Conservation (phyloP, 176 grass and related monocot species). For the Ensete ventricosum region DNA sequence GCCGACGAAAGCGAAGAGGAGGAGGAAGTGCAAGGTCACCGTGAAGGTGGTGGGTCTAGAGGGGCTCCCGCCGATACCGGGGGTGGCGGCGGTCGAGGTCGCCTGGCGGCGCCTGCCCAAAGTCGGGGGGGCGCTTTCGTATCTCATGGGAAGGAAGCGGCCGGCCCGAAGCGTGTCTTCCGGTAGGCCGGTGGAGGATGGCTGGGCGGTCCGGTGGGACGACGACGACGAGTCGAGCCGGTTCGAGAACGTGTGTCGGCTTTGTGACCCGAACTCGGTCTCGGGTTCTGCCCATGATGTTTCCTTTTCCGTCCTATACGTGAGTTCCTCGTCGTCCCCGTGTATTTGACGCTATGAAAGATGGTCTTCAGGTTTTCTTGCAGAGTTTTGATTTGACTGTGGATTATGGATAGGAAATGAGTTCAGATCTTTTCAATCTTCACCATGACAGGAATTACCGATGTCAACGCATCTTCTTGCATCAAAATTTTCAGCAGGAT, state of each 20-base stretch:
- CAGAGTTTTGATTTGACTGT: no score
- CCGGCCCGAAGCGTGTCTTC: conserved; percentile 2
- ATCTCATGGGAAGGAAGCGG: conserved; percentile 15
- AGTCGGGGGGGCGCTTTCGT: conserved; percentile 27
- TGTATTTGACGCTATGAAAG: no score
- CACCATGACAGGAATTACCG: no score
- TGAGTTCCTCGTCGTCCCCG: conserved; percentile 25
- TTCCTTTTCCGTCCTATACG: conserved; percentile 63
- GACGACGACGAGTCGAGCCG: conserved; percentile 25
- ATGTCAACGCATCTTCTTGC: no score
- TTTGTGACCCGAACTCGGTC: conserved; percentile 5
- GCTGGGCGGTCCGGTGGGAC: conserved; percentile 44
- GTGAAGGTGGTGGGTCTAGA: conserved; percentile 46
- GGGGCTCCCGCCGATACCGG: conserved; percentile 27
- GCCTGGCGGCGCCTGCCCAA: conserved; percentile 33
- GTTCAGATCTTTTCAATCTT: no score
- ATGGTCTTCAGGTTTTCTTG: no score
- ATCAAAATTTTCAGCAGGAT: not conserved
- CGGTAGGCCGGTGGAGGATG: conserved; percentile 17
- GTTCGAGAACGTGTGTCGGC: conserved; percentile 25
- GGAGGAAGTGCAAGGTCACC: conserved; percentile 29
- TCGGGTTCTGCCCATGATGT: conserved; percentile 19
- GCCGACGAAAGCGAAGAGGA: not conserved
- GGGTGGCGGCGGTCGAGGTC: conserved; percentile 43
- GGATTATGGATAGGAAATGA: no score